These are phyloP conservation scores for Xylariaceae sp. DNA, from an alignment of 2,329 filamentous ascomycete genomes.

Conservation along the genomic window DNA sequence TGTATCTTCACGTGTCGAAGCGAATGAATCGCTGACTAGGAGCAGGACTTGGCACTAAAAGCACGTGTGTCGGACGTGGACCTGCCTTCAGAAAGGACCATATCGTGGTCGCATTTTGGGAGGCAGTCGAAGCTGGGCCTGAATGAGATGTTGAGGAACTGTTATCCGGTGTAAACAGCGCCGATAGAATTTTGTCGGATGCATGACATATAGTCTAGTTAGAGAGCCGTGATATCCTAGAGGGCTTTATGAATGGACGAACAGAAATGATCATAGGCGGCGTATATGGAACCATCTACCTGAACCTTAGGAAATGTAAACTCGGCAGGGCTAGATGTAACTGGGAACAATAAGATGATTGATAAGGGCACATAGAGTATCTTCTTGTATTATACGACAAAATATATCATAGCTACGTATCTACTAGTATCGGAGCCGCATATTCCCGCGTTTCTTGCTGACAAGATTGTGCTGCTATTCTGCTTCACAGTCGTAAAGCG, in stretches of 20 bases:
- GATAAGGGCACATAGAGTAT: neutral
- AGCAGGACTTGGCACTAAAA: slow-evolving; percentile 34
- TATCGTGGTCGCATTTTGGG: slow-evolving; percentile 41
- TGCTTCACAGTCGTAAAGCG: neutral
- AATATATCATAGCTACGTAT: neutral
- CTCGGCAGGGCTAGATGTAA: neutral
- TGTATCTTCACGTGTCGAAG: neutral
- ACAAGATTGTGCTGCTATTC: neutral
- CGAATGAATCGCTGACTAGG: slow-evolving; percentile 2
- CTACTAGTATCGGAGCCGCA: neutral
- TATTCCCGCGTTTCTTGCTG: neutral
- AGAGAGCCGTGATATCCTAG: neutral
- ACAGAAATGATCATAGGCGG: neutral
- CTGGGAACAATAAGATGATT: neutral
- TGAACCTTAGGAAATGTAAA: neutral
- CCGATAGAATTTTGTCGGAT: neutral
- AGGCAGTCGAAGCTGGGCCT: slow-evolving; percentile 31
- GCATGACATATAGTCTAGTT: neutral
- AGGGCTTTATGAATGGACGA: slow-evolving; percentile 1
- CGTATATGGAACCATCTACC: neutral
- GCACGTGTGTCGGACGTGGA: slow-evolving; percentile 40
- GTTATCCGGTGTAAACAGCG: neutral
- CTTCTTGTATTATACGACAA: neutral
- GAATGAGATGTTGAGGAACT: slow-evolving; percentile 3
- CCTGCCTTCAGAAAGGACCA: slow-evolving; percentile 41